phyloP scores from a whole-genome alignment of 352 stramenopile genomes.

The Globisporangium alternatum region DNA sequence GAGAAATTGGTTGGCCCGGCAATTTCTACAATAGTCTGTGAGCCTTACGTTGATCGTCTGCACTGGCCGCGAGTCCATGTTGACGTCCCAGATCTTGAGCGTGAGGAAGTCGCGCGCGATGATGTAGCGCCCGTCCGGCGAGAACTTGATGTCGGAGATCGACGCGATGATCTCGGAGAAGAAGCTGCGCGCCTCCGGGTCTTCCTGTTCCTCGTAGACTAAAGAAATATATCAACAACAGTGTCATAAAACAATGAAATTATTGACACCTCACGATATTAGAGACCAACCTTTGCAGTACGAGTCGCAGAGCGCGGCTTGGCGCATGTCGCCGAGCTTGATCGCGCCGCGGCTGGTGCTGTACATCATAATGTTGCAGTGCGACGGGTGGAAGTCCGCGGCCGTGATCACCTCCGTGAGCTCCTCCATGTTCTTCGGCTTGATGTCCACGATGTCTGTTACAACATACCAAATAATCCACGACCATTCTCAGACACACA shows the following conservation, averaged over 20 bases:
- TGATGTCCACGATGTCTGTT: slow-evolving; percentile 95
- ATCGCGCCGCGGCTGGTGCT: slow-evolving; percentile 91
- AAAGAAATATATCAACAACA: not conserved
- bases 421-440: slow-evolving; percentile 96
- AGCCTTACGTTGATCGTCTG: slow-evolving; percentile 88
- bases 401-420: slow-evolving; percentile 96
- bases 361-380: slow-evolving; percentile 96
- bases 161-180: slow-evolving; percentile 96
- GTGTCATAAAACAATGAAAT: slow-evolving; percentile 3
- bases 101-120: slow-evolving; percentile 95
- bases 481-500: not conserved
- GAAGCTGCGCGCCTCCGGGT: slow-evolving; percentile 86
- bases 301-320: slow-evolving; percentile 84
- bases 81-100: slow-evolving; percentile 96
- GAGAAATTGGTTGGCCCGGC: not conserved
- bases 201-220: slow-evolving; percentile 84
- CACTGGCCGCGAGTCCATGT: slow-evolving; percentile 92
- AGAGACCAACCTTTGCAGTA: slow-evolving; percentile 58
- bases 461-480: not conserved
- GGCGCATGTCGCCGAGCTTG: slow-evolving; percentile 92
- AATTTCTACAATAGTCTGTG: not conserved
- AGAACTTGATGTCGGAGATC: slow-evolving; percentile 94
- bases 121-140: slow-evolving; percentile 92
- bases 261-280: not conserved
- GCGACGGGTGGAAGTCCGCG: slow-evolving; percentile 91